Evolutionary conservation across 2,329 filamentous ascomycete species (phyloP).

Genomic region (Phyllosticta citrichinensis): DNA sequence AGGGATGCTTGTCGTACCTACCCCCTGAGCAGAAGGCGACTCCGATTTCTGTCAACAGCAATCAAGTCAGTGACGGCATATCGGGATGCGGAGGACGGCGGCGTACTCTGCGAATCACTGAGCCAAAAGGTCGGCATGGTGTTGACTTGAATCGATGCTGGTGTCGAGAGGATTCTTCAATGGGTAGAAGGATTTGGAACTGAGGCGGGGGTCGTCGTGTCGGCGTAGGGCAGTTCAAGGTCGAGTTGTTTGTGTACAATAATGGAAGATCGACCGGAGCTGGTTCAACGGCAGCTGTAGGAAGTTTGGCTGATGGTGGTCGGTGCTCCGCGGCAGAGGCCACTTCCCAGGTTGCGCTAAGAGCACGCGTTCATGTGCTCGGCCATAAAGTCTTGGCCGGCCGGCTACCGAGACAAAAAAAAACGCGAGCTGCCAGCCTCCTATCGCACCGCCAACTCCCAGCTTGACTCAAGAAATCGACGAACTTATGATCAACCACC

Average conservation of each 20-base stretch:
- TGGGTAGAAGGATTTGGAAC: background rate
- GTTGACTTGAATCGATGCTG: background rate
- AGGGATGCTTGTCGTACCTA: conserved; percentile 43
- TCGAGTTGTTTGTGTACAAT: background rate
- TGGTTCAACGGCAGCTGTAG: background rate
- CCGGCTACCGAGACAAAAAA: background rate
- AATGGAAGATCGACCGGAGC: background rate
- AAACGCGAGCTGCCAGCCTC: background rate
- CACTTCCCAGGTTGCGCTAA: too few relatives aligned
- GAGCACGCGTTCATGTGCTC: background rate
- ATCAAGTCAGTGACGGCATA: background rate
- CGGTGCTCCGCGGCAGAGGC: background rate
- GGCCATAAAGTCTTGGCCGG: background rate
- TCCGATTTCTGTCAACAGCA: conserved; percentile 62
- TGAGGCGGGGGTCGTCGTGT: background rate
- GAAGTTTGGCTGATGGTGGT: background rate
- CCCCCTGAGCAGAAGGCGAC: conserved; percentile 96
- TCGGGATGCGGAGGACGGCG: conserved; percentile 10
- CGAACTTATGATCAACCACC: background rate
- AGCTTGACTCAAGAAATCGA: background rate
- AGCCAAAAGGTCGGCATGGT: conserved; percentile 88
- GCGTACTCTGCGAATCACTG: conserved; percentile 80
- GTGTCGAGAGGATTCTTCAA: background rate
- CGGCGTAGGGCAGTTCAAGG: background rate
- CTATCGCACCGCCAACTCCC: background rate